These are phyloP conservation scores for Diaporthe sp. DNA, from an alignment of 2,329 filamentous ascomycete species.

Conservation along the genomic window DNA sequence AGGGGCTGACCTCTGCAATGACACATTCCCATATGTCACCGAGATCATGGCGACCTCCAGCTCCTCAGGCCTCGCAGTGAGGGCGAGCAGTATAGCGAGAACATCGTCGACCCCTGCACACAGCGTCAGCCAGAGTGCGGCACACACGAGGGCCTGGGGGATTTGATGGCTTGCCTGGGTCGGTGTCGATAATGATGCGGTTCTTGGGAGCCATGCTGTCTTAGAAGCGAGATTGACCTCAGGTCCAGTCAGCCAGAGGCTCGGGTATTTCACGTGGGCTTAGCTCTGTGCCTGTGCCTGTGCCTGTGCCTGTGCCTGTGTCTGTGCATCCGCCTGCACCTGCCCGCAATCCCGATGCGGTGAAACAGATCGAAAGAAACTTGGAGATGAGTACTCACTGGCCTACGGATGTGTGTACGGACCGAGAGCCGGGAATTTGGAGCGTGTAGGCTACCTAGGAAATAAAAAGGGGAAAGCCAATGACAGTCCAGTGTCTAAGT, in stretches of 20 bases:
- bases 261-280: slow-evolving; percentile 9
- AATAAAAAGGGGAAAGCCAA: neutral
- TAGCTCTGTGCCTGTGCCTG: neutral
- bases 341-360: slow-evolving; percentile 19
- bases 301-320: neutral
- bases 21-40: slow-evolving; percentile 93
- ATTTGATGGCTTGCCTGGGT: slow-evolving; percentile 71
- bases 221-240: neutral
- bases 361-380: slow-evolving; percentile 5
- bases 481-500: neutral
- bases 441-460: neutral
- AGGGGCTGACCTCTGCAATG: slow-evolving; percentile 75
- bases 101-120: slow-evolving; percentile 87
- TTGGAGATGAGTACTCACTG: slow-evolving; percentile 5
- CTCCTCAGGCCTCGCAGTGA: slow-evolving; percentile 84
- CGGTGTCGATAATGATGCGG: slow-evolving; percentile 95
- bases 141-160: neutral
- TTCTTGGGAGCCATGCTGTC: slow-evolving; percentile 71
- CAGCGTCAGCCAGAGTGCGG: slow-evolving; percentile 31
- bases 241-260: slow-evolving; percentile 1
- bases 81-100: slow-evolving; percentile 85
- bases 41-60: slow-evolving; percentile 88
- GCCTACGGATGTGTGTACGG: neutral
- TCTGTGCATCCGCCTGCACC: slow-evolving; percentile 11
- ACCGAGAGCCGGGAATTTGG: neutral